Percentiles rank a stretch among this genome's conserved stretches.
These are phyloP conservation scores for Pseudopithomyces maydicus DNA, from an alignment of 2,329 filamentous ascomycete species.

Conservation along the genomic window DNA sequence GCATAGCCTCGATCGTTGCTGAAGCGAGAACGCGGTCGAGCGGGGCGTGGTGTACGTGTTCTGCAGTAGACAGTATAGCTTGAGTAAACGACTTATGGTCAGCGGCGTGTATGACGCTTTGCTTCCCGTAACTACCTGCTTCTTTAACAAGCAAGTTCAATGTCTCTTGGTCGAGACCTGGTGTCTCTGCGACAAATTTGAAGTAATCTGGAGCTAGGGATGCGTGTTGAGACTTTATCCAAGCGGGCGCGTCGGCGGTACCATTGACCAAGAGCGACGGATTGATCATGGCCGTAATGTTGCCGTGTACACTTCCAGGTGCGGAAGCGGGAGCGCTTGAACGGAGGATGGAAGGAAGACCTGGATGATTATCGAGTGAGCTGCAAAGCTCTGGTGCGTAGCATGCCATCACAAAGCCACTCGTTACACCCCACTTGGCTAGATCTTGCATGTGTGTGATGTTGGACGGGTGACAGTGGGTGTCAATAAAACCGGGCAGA, in stretches of 20 bases:
- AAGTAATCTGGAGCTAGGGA: conserved; percentile 9
- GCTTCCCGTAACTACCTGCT: neutral
- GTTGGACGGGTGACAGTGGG: conserved; percentile 15
- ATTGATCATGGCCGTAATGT: neutral
- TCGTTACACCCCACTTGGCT: conserved; percentile 20
- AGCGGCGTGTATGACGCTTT: neutral
- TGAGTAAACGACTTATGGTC: neutral
- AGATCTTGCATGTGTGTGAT: conserved; percentile 12
- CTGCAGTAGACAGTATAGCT: neutral
- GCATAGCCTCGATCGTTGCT: neutral
- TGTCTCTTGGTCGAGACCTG: conserved; percentile 4
- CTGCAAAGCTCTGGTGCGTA: conserved; percentile 1
- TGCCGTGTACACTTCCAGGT: conserved; percentile 4
- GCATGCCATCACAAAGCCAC: conserved; percentile 8
- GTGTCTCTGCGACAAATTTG: conserved; percentile 9
- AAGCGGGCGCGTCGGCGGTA: neutral
- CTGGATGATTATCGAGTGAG: neutral
- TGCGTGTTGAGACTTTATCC: neutral
- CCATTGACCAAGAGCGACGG: neutral
- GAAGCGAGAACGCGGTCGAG: neutral
- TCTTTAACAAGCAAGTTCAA: neutral
- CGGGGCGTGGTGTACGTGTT: conserved; percentile 8
- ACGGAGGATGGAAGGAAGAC: neutral
- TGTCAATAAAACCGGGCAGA: conserved; percentile 24
- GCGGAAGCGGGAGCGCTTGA: neutral